Conservation (phyloP, 2,329 filamentous ascomycete species). For the Aspergillus versicolor region DNA sequence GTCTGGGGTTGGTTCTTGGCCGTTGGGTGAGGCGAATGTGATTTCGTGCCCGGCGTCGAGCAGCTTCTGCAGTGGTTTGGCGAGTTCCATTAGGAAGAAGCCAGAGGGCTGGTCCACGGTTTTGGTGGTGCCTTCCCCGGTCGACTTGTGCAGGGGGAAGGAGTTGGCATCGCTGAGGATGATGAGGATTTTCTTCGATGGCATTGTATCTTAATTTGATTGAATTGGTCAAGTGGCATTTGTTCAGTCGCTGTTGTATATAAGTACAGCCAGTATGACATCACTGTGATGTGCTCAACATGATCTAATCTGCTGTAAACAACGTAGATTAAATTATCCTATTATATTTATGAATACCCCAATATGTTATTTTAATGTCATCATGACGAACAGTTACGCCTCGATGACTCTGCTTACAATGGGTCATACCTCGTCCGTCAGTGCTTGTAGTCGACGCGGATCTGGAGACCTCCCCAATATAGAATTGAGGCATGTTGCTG, state of each 20-base stretch:
- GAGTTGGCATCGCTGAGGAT: conserved; percentile 45
- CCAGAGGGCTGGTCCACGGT: conserved; percentile 31
- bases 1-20: conserved; percentile 43
- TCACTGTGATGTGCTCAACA: not conserved
- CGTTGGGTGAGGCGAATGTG: conserved; percentile 47
- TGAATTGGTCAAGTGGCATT: not conserved
- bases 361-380: conserved; percentile 7
- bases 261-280: not conserved
- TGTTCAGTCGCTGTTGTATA: too few species aligned
- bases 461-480: conserved; percentile 81
- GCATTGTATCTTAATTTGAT: conserved; percentile 14
- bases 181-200: conserved; percentile 44
- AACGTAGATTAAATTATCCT: too few species aligned
- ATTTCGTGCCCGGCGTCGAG: conserved; percentile 43
- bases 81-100: conserved; percentile 43
- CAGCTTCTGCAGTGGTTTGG: conserved; percentile 37
- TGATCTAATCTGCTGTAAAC: too few species aligned
- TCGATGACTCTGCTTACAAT: not conserved
- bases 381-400: conserved; percentile 13
- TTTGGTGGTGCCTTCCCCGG: conserved; percentile 22
- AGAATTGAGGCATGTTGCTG: conserved; percentile 61
- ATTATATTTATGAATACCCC: too few species aligned
- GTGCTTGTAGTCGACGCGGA: conserved; percentile 42
- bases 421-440: not conserved
- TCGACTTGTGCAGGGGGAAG: conserved; percentile 36